Evolutionary conservation across 2,329 filamentous ascomycete genomes (phyloP), one percentile per base, ranked within the genome.

Genomic region (Xylaria polymorpha): DNA sequence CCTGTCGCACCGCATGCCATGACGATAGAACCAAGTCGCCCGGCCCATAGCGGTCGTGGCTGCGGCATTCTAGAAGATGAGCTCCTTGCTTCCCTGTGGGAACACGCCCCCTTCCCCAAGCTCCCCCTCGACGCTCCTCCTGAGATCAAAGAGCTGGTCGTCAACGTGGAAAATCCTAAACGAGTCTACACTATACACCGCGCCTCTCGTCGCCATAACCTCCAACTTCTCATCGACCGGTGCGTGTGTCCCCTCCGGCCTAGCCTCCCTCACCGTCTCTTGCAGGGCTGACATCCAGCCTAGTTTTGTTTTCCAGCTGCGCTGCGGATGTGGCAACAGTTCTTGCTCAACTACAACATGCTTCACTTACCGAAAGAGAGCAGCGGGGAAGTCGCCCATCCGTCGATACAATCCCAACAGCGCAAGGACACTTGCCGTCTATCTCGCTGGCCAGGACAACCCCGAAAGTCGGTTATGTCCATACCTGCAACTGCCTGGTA

Each of bases 271-370:
- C 20, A 20, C 22, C n/a, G 29, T 35, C 29, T 29, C 39, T 66
- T 32, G 60, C 61, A 68, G 76, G 59, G 73, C 71, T 70, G 55
- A 71, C 56, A 39, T 66, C 43, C 10, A n/a, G 46, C 67, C 29
- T 71, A 95, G 92, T 75, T 97, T 92, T 77, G 89, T 94, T 59
- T 84, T 88, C 41, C 94, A 97, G 80, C 87, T 97, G n/a, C 88
- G 94, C 66, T 87, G 92, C 72, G 94, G 94, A 71, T 97, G 94
- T 78, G 88, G 88, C 70, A 88, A 87, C 72, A 82, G 85, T 62
- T 83, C 85, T 61, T 97, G 94, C 80, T 85, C 84, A 43, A 95
- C 90, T 1, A 82, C 93, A 15, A 95, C 93, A 15, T 97, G 94
- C 81, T 91, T 95, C 76, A 94, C 90, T 70, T 94, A 88, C 78